Evolutionary conservation across 2,329 filamentous ascomycete genomes (phyloP).

Genomic region (Biscogniauxia sp.): DNA sequence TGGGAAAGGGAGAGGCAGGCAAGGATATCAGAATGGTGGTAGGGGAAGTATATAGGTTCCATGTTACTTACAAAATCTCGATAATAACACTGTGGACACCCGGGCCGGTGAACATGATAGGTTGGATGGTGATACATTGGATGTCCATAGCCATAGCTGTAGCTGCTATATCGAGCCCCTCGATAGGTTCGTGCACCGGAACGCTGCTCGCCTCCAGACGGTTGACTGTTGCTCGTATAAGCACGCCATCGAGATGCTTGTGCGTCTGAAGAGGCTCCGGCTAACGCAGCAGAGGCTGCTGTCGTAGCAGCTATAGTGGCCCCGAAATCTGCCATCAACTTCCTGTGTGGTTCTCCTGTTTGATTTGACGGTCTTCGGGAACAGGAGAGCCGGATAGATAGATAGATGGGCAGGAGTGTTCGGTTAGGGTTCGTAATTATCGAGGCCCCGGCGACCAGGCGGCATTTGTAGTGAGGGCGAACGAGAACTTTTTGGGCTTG

Average conservation of each 20-base stretch:
- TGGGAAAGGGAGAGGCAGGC: neutral
- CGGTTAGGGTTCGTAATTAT: neutral
- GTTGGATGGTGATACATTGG: slow-evolving; percentile 6
- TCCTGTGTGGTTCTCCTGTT: neutral
- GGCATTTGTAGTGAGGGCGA: neutral
- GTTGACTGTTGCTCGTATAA: no score
- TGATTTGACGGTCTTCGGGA: neutral
- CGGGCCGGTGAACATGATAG: slow-evolving; percentile 16
- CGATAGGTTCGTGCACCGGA: slow-evolving; percentile 3
- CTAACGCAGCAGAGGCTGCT: slow-evolving; percentile 10
- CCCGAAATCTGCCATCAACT: slow-evolving; percentile 10
- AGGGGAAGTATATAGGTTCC: neutral
- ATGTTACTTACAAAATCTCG: slow-evolving; percentile 23
- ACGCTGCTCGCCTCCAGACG: slow-evolving; percentile 7
- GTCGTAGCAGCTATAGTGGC: slow-evolving; percentile 8
- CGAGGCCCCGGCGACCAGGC: no score
- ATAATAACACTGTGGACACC: slow-evolving; percentile 25
- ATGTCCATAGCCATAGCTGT: slow-evolving; percentile 8
- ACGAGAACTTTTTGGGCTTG: neutral
- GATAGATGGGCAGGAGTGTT: neutral
- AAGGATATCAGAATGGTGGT: neutral
- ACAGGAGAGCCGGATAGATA: neutral
- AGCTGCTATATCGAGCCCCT: neutral
- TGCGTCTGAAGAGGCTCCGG: slow-evolving; percentile 7
- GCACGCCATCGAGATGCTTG: neutral